Evolutionary conservation across 768 basidiomycete species (phyloP).

Genomic region (Kwoniella sp.): DNA sequence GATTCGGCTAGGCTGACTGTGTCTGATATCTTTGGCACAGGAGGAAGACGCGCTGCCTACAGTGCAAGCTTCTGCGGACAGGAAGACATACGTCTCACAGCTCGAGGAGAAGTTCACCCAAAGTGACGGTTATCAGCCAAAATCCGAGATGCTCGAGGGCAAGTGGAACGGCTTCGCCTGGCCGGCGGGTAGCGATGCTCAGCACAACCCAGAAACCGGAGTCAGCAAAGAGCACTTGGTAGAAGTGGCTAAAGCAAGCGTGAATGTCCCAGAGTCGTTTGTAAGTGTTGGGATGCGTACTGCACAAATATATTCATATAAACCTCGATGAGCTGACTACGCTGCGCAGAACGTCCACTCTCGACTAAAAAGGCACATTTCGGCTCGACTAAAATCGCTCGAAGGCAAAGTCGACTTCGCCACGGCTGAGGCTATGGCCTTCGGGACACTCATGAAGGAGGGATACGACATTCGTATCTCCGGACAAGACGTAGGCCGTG

Average conservation of each 20-base stretch:
- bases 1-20: background rate
- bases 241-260: conserved; percentile 69
- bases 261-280: conserved; percentile 64
- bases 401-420: conserved; percentile 86
- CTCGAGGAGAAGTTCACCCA: conserved; percentile 67
- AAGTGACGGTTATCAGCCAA: conserved; percentile 60
- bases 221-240: conserved; percentile 62
- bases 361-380: conserved; percentile 76
- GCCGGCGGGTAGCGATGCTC: conserved; percentile 65
- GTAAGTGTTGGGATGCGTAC: too few relatives aligned
- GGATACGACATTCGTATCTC: conserved; percentile 84
- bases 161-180: conserved; percentile 70
- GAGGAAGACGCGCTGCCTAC: conserved; percentile 62
- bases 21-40: conserved; percentile 46
- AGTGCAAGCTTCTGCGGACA: conserved; percentile 61
- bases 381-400: conserved; percentile 70
- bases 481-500: conserved; percentile 88
- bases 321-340: background rate
- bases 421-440: conserved; percentile 86
- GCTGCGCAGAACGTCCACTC: conserved; percentile 70
- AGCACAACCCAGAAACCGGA: conserved; percentile 68
- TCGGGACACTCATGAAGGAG: conserved; percentile 80
- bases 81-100: conserved; percentile 64
- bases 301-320: too few relatives aligned
- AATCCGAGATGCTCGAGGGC: conserved; percentile 63